Percentiles rank a stretch among this genome's conserved stretches.
phyloP scores from a whole-genome alignment of 306 rosid genomes.

The Pyrus communis region DNA sequence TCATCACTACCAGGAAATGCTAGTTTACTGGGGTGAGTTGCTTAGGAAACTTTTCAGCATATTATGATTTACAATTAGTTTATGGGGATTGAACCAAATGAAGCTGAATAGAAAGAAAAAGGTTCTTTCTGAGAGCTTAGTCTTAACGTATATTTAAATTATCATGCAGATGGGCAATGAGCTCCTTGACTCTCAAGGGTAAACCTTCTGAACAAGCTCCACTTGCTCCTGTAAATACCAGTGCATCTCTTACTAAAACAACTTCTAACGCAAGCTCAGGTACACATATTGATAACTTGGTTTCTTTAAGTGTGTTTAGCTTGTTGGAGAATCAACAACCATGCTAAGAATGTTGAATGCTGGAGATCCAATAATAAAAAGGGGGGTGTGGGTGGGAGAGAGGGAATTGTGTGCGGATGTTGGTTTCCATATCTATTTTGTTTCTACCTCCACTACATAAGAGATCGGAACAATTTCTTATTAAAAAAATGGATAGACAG shows the following conservation, averaged over 20 bases:
- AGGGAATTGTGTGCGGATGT: background rate
- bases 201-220: constrained; percentile 87
- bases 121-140: background rate
- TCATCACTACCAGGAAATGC: constrained; percentile 76
- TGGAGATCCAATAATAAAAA: background rate
- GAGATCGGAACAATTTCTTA: background rate
- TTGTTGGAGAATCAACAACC: background rate
- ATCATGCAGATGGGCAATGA: constrained; percentile 93
- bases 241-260: constrained; percentile 34
- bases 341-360: background rate
- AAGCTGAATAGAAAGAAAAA: background rate
- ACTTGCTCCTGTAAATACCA: constrained; percentile 52
- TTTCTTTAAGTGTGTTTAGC: background rate
- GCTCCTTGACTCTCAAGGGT: constrained; percentile 93
- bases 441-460: background rate
- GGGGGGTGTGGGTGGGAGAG: background rate
- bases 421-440: background rate
- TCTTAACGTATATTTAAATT: background rate
- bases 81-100: background rate
- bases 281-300: constrained; percentile 21
- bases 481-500: background rate
- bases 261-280: constrained; percentile 68
- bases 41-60: background rate
- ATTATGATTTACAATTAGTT: background rate
- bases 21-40: constrained; percentile 84